Evolutionary conservation across 495 filamentous ascomycete species (phyloP).

Genomic region (Lichenothelia convexa): DNA sequence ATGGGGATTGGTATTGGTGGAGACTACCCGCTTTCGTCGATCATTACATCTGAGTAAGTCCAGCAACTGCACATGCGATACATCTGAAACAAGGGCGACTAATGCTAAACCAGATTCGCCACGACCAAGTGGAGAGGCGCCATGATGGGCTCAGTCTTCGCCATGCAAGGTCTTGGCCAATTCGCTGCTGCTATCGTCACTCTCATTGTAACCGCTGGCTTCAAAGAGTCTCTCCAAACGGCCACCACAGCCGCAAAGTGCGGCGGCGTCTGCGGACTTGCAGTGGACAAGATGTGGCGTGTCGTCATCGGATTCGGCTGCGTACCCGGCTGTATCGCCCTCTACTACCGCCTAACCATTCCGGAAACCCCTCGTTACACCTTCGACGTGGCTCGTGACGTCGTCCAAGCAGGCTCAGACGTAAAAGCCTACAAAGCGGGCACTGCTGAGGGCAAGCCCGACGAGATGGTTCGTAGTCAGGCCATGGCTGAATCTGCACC

Average conservation of each 20-base stretch:
- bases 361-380: conserved; percentile 72
- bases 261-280: conserved; percentile 43
- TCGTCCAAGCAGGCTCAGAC: conserved; percentile 48
- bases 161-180: conserved; percentile 70
- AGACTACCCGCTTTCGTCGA: conserved; percentile 69
- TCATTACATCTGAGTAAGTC: conserved; percentile 64
- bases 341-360: conserved; percentile 79
- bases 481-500: conserved; percentile 26
- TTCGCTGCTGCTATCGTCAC: conserved; percentile 51
- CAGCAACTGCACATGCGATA: not conserved
- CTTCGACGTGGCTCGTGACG: conserved; percentile 59
- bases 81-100: conserved; percentile 6
- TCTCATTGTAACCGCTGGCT: conserved; percentile 52
- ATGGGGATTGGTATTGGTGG: conserved; percentile 31
- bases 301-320: conserved; percentile 59
- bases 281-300: conserved; percentile 80
- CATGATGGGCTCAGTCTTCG: conserved; percentile 79
- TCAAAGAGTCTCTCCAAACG: conserved; percentile 44
- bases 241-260: conserved; percentile 32
- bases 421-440: conserved; percentile 30
- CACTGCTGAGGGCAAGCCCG: conserved; percentile 34
- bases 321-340: conserved; percentile 56
- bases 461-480: conserved; percentile 38
- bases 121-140: conserved; percentile 70
- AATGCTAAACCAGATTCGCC: conserved; percentile 39